A percentile compares a stretch with the other conserved stretches of the same genome.
phyloP scores from a whole-genome alignment of 1,284 basidiomycete species.

The Thelephora terrestris region DNA sequence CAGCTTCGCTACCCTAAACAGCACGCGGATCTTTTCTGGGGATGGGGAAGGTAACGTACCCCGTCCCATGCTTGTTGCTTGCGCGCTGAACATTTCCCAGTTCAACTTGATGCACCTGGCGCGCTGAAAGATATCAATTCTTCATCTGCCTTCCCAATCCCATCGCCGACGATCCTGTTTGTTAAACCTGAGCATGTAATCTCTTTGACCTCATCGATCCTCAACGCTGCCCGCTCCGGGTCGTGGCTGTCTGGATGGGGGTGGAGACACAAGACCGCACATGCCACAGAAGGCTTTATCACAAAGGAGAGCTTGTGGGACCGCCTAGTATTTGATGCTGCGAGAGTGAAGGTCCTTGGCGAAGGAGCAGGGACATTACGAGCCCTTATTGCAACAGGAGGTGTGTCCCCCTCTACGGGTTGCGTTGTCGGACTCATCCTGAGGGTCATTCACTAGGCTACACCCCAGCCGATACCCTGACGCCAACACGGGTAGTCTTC shows the following conservation, averaged over 20 bases:
- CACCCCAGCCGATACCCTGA: conserved; percentile 32
- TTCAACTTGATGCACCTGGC: conserved; percentile 16
- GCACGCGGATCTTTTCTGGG: conserved; percentile 38
- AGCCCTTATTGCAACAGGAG: conserved; percentile 52
- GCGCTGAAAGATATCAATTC: conserved; percentile 37
- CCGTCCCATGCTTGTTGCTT: not conserved
- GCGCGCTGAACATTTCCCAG: not conserved
- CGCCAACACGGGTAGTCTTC: conserved; percentile 54
- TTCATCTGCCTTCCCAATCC: conserved; percentile 40
- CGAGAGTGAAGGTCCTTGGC: conserved; percentile 49
- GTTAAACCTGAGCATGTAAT: conserved; percentile 49
- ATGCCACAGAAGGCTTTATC: conserved; percentile 55
- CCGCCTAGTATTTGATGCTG: conserved; percentile 56
- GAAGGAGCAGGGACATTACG: conserved; percentile 48
- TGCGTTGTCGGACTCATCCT: too few species aligned
- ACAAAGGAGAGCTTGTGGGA: conserved; percentile 75
- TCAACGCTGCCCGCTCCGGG: conserved; percentile 41
- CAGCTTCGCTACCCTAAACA: conserved; percentile 54
- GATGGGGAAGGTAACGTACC: conserved; percentile 30
- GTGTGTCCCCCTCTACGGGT: conserved; percentile 26
- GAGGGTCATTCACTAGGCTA: conserved; percentile 18
- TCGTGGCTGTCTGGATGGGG: conserved; percentile 47
- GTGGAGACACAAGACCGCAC: conserved; percentile 63
- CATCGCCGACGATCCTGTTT: conserved; percentile 60
- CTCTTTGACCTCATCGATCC: conserved; percentile 38